These are phyloP conservation scores for Solanum etuberosum DNA, from an alignment of 257 asterid genomes.

Conservation along the genomic window DNA sequence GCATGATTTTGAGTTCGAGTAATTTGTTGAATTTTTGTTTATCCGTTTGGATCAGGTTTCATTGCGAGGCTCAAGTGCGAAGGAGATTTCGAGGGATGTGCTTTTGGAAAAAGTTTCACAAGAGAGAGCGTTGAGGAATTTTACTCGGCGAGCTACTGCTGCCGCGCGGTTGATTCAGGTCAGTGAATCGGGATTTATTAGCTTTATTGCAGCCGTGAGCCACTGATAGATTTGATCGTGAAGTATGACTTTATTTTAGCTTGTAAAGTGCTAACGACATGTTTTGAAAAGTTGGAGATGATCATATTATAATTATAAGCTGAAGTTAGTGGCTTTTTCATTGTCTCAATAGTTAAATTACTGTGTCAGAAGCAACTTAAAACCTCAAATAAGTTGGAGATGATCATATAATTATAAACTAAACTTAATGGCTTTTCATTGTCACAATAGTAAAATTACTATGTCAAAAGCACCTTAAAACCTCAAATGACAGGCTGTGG, in stretches of 20 bases:
- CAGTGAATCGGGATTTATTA: neutral
- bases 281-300: neutral
- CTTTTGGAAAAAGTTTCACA: constrained; percentile 69
- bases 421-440: neutral
- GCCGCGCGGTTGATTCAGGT: constrained; percentile 76
- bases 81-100: constrained; percentile 75
- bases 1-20: neutral
- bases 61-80: constrained; percentile 85
- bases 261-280: neutral
- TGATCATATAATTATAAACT: neutral
- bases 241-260: neutral
- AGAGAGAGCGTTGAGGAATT: constrained; percentile 71
- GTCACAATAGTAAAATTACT: neutral
- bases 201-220: neutral
- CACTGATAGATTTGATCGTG: neutral
- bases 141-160: constrained; percentile 56
- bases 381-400: neutral
- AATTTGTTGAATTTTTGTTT: neutral
- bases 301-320: neutral
- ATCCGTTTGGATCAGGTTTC: constrained; percentile 50
- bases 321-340: neutral
- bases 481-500: neutral
- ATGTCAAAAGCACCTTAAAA: neutral
- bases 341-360: neutral
- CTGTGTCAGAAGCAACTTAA: neutral